These are phyloP conservation scores for Starmerella asiatica DNA, from an alignment of 805 yeast species.

Conservation along the genomic window DNA sequence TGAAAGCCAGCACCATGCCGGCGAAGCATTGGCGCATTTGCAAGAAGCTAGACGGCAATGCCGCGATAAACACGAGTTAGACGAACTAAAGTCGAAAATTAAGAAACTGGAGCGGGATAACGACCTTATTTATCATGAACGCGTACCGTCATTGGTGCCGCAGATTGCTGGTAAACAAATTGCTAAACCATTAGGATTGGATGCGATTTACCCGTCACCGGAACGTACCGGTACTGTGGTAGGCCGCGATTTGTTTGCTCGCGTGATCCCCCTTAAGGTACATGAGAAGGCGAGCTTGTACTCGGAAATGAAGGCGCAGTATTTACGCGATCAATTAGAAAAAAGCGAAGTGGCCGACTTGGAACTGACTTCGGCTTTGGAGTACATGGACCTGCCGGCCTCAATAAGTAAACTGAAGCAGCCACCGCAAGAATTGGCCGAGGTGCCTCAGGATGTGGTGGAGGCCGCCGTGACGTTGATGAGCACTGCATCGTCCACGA, in stretches of 20 bases:
- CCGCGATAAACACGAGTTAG: constrained; percentile 15
- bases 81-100: constrained; percentile 21
- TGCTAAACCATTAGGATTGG: constrained; percentile 43
- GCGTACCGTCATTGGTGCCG: constrained; percentile 52
- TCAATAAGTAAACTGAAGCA: constrained; percentile 20
- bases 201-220: constrained; percentile 29
- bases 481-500: not conserved
- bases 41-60: constrained; percentile 32
- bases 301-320: constrained; percentile 75
- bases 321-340: constrained; percentile 62
- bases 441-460: constrained; percentile 31
- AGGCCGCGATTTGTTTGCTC: constrained; percentile 51
- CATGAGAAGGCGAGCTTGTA: constrained; percentile 79
- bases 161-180: constrained; percentile 59
- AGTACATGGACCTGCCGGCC: constrained; percentile 59
- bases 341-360: constrained; percentile 63
- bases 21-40: constrained; percentile 60
- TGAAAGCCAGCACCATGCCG: constrained; percentile 47
- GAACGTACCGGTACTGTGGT: constrained; percentile 31
- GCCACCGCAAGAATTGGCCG: not conserved
- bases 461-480: constrained; percentile 27
- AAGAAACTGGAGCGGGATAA: constrained; percentile 56
- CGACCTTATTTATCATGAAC: constrained; percentile 76
- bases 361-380: constrained; percentile 66
- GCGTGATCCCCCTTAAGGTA: constrained; percentile 71